Base-by-base conservation (phyloP, 169 alveolate genomes). In the Cryptosporidium meleagridis region DNA sequence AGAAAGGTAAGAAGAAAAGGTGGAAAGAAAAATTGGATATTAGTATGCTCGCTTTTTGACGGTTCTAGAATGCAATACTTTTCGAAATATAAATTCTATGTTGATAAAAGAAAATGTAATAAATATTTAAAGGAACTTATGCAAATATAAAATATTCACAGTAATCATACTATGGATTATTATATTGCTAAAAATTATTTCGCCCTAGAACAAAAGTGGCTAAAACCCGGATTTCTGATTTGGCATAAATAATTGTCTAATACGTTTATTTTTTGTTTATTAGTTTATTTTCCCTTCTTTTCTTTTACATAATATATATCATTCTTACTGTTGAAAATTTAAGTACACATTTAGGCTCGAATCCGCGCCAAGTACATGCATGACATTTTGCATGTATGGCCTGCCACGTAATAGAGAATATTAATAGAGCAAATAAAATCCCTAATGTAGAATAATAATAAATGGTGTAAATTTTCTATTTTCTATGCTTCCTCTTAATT, bases 381-480 rank as follows among this genome's bases (percentile, higher is more conserved):
- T 55, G 67, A 16, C 67, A 55, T 0, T 55, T 55, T 55, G 67
- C 67, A 55, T 55, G 31, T 26, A 4, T 6, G 35, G 26, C 35
- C 35, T 55, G 67, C 67, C 67, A 55, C 67, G 67, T 55, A 55
- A 55, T 55, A n/a, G 29, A 55, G 67, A 55, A 26, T 55, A 55
- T 26, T 55, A n/a, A 55, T 55, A 8, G 21, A n/a, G 4, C 5
- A 26, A 55, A 10, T n/a, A 55, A 21, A 55, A 23, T n/a, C 5
- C 37, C 16, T 23, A 26, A 26, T 55, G 67, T 23, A 55, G 35
- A 26, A 55, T n/a, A 23, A 23, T 55, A 23, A 9, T 55, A 23
- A 55, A 55, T 55, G 67, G 67, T 23, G 14, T 55, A 26, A 55
- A 10, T 14, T 55, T 55, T 55, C 35, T n/a, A 26, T 55, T 55